Percentiles rank a stretch among this genome's conserved stretches.
Evolutionary conservation across 306 rosid genomes (phyloP).

Genomic region (Cicer pinnatifidum): DNA sequence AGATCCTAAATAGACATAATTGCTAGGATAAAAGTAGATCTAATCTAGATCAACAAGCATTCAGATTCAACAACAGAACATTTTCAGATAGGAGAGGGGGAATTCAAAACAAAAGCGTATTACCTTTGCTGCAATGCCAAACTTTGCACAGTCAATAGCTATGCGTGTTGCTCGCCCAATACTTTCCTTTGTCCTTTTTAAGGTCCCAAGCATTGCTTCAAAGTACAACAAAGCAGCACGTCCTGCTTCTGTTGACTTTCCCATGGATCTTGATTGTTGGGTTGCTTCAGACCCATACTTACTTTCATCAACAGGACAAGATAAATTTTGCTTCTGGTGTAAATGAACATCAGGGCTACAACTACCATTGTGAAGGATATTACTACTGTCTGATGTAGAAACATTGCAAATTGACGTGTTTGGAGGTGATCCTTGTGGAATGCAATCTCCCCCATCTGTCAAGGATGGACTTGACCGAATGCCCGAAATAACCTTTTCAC

Average conservation of each 20-base stretch:
- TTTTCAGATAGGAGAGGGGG: neutral
- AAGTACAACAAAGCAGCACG: conserved; percentile 75
- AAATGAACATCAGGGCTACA: conserved; percentile 81
- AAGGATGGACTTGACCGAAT: conserved; percentile 62
- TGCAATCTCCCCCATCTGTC: conserved; percentile 69
- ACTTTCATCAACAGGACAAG: conserved; percentile 53
- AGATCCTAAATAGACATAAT: neutral
- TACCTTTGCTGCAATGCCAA: conserved; percentile 89
- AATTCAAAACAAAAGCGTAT: neutral
- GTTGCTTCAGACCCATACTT: conserved; percentile 57
- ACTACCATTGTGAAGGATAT: conserved; percentile 70
- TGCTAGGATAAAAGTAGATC: conserved; percentile 7
- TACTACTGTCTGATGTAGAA: conserved; percentile 76
- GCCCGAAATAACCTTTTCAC: conserved; percentile 54
- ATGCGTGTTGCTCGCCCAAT: conserved; percentile 94
- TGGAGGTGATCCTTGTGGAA: conserved; percentile 68
- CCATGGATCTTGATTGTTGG: conserved; percentile 59
- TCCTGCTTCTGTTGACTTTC: conserved; percentile 69
- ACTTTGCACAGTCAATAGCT: conserved; percentile 93
- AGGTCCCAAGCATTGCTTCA: conserved; percentile 76
- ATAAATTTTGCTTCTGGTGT: conserved; percentile 54
- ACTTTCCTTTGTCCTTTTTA: conserved; percentile 94
- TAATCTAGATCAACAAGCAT: neutral
- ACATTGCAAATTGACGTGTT: conserved; percentile 59
- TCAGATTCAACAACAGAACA: conserved; percentile 22